Percentiles rank a stretch among this genome's conserved stretches.
These are phyloP conservation scores for Platanthera zijinensis DNA, from an alignment of 106 monocot species.

Conservation along the genomic window DNA sequence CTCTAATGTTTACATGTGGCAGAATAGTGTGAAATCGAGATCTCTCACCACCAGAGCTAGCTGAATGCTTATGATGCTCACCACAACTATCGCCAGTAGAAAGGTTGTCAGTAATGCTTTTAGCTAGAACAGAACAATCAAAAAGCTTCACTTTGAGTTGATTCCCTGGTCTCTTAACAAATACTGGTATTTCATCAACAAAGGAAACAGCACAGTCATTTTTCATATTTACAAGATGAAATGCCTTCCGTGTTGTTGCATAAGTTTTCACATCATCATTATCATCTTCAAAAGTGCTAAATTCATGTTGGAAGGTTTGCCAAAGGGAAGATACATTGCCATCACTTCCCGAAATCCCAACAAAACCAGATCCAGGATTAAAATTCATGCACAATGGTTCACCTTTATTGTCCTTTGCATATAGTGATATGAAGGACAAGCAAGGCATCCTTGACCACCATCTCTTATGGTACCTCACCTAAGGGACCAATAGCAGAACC, in stretches of 20 bases:
- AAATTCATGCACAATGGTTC: slow-evolving; percentile 49
- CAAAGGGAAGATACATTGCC: slow-evolving; percentile 42
- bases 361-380: slow-evolving; percentile 53
- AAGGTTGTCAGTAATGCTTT: slow-evolving; percentile 6
- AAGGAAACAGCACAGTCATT: slow-evolving; percentile 60
- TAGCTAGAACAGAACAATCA: slow-evolving; percentile 15
- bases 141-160: slow-evolving; percentile 70
- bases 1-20: slow-evolving; percentile 32
- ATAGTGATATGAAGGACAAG: slow-evolving; percentile 65
- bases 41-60: slow-evolving; percentile 6
- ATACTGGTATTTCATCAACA: slow-evolving; percentile 68
- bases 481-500: slow-evolving; percentile 2
- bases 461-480: slow-evolving; percentile 62
- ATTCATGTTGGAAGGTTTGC: slow-evolving; percentile 34
- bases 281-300: slow-evolving; percentile 24
- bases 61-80: slow-evolving; percentile 18
- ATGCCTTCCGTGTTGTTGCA: slow-evolving; percentile 30
- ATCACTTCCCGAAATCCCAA: slow-evolving; percentile 58
- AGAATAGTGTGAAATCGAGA: slow-evolving; percentile 2
- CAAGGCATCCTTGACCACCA: slow-evolving; percentile 38
- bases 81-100: slow-evolving; percentile 4
- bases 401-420: slow-evolving; percentile 49
- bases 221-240: slow-evolving; percentile 69
- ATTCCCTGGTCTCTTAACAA: slow-evolving; percentile 86
- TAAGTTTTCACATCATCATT: slow-evolving; percentile 28